Evolutionary conservation across 306 rosid genomes (phyloP), one percentile per base, ranked within the genome.

Genomic region (Rosa persica): DNA sequence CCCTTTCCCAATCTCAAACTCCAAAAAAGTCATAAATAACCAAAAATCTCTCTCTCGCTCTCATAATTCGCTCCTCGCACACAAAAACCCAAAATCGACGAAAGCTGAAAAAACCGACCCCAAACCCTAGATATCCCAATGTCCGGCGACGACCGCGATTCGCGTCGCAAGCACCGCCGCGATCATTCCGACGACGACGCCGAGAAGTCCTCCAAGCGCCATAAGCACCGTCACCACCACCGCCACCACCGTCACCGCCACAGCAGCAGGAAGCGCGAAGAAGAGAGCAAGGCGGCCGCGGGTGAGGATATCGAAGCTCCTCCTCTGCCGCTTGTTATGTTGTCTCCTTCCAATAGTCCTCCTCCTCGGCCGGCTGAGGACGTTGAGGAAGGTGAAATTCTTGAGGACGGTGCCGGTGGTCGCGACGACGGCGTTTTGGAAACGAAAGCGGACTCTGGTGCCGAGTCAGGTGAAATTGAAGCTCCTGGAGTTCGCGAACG

Each of bases 381-480:
- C 20, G 88, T 94, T 10, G 98, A 94, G 85, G 98, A 94, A 82
- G 98, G 98, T 73, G 98, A 94, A 85, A 94, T 94, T 87, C 94
- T 92, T 36, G 97, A 92, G 51, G 98, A 92, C 7, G 87, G 88
- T 77, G 65, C 70, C 20, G 79, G 74, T n/a, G 87, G 81, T 36
- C 72, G 72, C 4, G 83, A 77, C 62, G 84, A 86, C 0, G 91
- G 76, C 76, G 72, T 80, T 81, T 79, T 76, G 67, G 80, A 54
- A 48, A 83, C 67, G 57, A 76, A 49, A n/a, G 66, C 67, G 55
- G 85, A 80, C 34, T 90, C 88, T 46, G 87, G 82, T 78, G 89
- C 74, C 4, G 90, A 89, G 58, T 80, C 87, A 70, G 89, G 88
- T 70, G 87, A 89, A 88, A 70, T 86, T 60, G 85, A 81, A 78